These are phyloP conservation scores for Leccinum truebloodii DNA, from an alignment of 768 basidiomycete genomes.

Conservation along the genomic window DNA sequence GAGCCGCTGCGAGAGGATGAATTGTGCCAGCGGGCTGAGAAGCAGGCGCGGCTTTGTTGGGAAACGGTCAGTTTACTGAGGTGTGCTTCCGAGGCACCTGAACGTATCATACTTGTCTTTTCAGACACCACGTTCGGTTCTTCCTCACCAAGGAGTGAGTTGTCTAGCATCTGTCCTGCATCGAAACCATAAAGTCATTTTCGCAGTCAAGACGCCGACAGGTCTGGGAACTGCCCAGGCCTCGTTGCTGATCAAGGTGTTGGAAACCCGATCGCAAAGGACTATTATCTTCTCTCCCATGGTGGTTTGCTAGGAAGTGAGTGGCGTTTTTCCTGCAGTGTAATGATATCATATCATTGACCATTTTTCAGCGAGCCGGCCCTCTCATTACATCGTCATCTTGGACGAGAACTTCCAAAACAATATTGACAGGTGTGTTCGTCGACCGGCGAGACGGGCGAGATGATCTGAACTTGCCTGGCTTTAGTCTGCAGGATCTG, in stretches of 20 bases:
- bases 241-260: constrained; percentile 49
- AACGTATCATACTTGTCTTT: background rate
- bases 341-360: background rate
- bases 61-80: constrained; percentile 43
- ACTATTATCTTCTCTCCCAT: constrained; percentile 62
- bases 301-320: constrained; percentile 55
- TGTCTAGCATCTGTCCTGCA: background rate
- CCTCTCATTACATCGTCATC: constrained; percentile 59
- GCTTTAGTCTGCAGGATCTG: constrained; percentile 45
- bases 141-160: constrained; percentile 37
- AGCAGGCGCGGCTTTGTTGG: constrained; percentile 42
- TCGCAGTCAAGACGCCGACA: constrained; percentile 33
- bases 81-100: no score
- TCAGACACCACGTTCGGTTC: constrained; percentile 56
- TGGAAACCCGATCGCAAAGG: constrained; percentile 45
- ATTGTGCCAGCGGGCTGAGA: no score
- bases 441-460: background rate
- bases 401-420: constrained; percentile 37
- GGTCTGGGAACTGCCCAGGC: constrained; percentile 53
- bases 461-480: background rate
- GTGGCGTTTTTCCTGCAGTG: constrained; percentile 17
- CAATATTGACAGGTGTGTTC: constrained; percentile 29
- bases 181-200: background rate
- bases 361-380: constrained; percentile 47
- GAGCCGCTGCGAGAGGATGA: no score